Base-by-base conservation (phyloP, 345 rosid species). In the Turnera subulata region DNA sequence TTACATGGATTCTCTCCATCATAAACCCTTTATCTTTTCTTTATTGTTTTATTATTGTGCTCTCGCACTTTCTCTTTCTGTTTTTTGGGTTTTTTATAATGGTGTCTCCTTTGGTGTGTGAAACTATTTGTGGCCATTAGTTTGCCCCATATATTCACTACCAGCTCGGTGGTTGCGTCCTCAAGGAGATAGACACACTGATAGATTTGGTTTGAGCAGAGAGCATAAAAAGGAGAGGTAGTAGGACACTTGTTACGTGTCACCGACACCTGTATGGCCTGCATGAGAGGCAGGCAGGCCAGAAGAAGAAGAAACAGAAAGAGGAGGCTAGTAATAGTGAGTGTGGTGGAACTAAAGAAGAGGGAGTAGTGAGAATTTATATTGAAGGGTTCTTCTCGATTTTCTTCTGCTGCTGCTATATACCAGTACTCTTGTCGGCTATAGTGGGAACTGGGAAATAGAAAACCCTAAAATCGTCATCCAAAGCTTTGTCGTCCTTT, bases 221-320 rank as follows among this genome's bases (percentile, higher is more conserved):
- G 50, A n/a, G 22, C 19, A 3, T 29, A 29, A 29, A 23, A 67
- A 29, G 47, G 50, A 45, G 42, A n/a, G n/a, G n/a, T n/a, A n/a
- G n/a, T n/a, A 58, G 62, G 63, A 69, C 57, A 58, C 29, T 22
- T 44, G 64, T 64, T 29, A 55, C 62, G 37, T 58, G 67, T 63
- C 68, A 65, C 80, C 77, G 80, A 74, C 82, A 79, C 76, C 76
- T 75, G 84, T 82, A 63, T 66, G 50, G 55, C 69, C 25, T 76
- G 80, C 80, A 72, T 76, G 87, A 70, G 25, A 64, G 83, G 67
- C 68, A 52, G 64, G 65, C 56, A 77, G 54, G 57, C 40, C 37
- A 52, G n/a, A 25, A 40, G 21, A 48, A 54, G n/a, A 58, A 54
- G 56, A 35, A 21, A 17, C 21, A 55, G 24, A 8, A 2, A 44